Base-by-base conservation (phyloP, 2,329 filamentous ascomycete species). In the Proliferodiscus dingleyae region DNA sequence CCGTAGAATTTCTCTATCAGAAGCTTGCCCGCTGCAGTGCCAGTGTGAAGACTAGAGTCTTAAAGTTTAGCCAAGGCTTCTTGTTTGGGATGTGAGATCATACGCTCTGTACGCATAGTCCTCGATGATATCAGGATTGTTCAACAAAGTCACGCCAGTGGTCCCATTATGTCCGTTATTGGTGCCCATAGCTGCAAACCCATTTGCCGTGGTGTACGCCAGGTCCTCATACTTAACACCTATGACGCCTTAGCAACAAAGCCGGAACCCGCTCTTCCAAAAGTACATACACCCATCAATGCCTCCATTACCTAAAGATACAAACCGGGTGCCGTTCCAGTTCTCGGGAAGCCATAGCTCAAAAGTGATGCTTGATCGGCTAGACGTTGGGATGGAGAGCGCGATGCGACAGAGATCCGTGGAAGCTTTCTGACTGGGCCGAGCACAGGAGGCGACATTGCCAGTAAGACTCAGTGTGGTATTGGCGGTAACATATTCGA, bases 261-360 rank as follows among this genome's bases (percentile, higher is more conserved):
- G 3, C 24, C 29, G 10, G 36, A 21, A n/a, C n/a, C n/a, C n/a
- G n/a, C n/a, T n/a, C 15, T 10, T 23, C 19, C 30, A 37, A n/a
- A 5, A 11, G 7, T 10, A 45, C 37, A 26, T 49, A 46, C 58
- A 58, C 3, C 58, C 58, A 49, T 50, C 50, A 28, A 59, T 51
- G 2, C 58, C 58, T 6, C 55, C 54, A 53, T 58, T 59, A n/a
- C 58, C 58, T 0, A 51, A 71, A 2, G 68, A 66, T 5, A 69
- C 61, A 47, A 71, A 70, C 38, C 66, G 67, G 16, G 43, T 68
- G 1, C 50, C 70, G 13, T 7, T 7, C 34, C 70, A 72, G 47
- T 58, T 57, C 5, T 54, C 67, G 24, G 69, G 57, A 13, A 61
- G 43, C 55, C 56, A 60, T 3, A 43, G 24, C 33, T 60, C 58